These are phyloP conservation scores for Pseudocercospora fijiensis DNA, from an alignment of 2,329 filamentous ascomycete species.

Conservation along the genomic window DNA sequence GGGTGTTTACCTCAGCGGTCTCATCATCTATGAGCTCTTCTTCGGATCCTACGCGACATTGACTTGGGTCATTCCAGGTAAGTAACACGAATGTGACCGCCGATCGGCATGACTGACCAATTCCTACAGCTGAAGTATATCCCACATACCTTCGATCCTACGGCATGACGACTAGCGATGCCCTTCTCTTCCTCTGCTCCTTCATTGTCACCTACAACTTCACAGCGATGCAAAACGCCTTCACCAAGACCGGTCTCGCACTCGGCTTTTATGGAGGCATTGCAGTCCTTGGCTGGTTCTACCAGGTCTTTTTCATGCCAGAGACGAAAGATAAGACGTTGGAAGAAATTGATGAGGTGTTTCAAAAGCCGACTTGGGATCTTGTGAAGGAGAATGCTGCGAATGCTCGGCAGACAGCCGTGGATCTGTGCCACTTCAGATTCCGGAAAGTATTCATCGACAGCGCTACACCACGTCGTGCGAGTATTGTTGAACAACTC, in stretches of 20 bases:
- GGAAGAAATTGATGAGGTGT: constrained; percentile 70
- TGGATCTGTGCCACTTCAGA: constrained; percentile 46
- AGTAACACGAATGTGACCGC: constrained; percentile 48
- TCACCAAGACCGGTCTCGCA: constrained; percentile 63
- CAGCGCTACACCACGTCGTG: constrained; percentile 20
- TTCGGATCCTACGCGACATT: constrained; percentile 51
- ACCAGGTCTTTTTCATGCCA: constrained; percentile 70
- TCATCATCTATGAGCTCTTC: constrained; percentile 67
- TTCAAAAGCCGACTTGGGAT: constrained; percentile 61
- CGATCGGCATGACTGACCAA: constrained; percentile 33
- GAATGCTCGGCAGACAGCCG: constrained; percentile 47
- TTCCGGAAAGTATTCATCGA: constrained; percentile 51
- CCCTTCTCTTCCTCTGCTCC: constrained; percentile 66
- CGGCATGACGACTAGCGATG: constrained; percentile 70
- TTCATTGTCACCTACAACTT: constrained; percentile 78
- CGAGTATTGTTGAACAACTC: constrained; percentile 20
- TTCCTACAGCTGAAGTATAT: constrained; percentile 64
- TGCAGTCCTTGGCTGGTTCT: constrained; percentile 67
- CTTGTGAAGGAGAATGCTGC: constrained; percentile 60
- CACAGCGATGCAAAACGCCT: constrained; percentile 65
- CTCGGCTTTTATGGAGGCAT: constrained; percentile 75
- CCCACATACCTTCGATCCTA: constrained; percentile 71
- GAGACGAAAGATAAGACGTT: constrained; percentile 65
- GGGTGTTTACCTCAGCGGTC: constrained; percentile 65
- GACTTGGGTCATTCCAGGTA: constrained; percentile 21